phyloP scores from a whole-genome alignment of 1,284 basidiomycete genomes.

The Trichosporon sp. region DNA sequence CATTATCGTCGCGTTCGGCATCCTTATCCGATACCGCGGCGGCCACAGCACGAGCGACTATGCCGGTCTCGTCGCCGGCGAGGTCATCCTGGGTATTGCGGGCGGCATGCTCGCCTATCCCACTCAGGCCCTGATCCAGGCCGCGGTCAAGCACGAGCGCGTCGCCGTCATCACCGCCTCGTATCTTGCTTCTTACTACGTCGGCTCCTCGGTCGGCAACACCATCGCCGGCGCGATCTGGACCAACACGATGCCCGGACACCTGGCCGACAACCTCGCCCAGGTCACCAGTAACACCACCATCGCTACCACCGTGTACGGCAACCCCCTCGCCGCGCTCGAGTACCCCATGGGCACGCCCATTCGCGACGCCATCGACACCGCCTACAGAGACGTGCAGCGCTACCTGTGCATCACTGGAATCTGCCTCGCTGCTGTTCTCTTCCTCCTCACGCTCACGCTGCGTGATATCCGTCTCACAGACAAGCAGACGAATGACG shows the following conservation, averaged over 20 bases:
- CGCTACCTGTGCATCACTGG: constrained; percentile 48
- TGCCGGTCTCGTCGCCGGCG: constrained; percentile 54
- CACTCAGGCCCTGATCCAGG: constrained; percentile 55
- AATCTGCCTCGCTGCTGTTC: constrained; percentile 42
- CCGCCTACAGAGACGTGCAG: constrained; percentile 50
- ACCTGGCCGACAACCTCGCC: constrained; percentile 28
- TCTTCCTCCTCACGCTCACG: constrained; percentile 38
- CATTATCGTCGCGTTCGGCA: constrained; percentile 52
- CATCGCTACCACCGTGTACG: constrained; percentile 49
- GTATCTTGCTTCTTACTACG: constrained; percentile 55
- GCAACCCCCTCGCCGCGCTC: constrained; percentile 41
- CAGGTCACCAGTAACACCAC: constrained; percentile 43
- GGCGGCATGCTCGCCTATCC: constrained; percentile 57
- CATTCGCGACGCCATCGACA: constrained; percentile 46
- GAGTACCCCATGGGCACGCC: constrained; percentile 51
- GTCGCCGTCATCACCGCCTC: constrained; percentile 55
- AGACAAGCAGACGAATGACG: constrained; percentile 42
- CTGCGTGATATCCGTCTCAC: constrained; percentile 44
- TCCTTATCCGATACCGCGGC: constrained; percentile 57
- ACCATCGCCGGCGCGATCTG: constrained; percentile 58
- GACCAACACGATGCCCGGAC: constrained; percentile 36
- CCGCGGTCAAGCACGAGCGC: constrained; percentile 55
- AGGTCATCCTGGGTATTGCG: constrained; percentile 57
- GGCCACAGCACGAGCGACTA: constrained; percentile 39
- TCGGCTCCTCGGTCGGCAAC: constrained; percentile 56